Conservation (phyloP, 1,284 basidiomycete species). For the Coniferiporia sulphurascens region DNA sequence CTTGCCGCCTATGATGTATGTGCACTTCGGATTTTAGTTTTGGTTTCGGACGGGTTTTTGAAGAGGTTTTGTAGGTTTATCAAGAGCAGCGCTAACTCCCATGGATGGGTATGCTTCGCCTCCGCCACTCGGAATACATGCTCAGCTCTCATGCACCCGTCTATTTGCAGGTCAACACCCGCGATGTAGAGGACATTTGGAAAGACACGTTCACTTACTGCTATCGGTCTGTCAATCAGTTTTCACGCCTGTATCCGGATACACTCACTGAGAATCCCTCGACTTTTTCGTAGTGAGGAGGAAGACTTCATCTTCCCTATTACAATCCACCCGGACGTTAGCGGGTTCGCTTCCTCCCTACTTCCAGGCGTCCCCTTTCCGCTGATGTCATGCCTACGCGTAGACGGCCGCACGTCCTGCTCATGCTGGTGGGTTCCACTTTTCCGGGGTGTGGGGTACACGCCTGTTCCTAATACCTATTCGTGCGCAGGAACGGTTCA, state of each 20-base stretch:
- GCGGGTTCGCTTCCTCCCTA: conserved; percentile 42
- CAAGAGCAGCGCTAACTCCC: conserved; percentile 59
- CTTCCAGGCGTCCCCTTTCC: not conserved
- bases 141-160: too few species aligned
- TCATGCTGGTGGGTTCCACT: conserved; percentile 55
- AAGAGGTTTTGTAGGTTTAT: conserved; percentile 46
- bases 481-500: conserved; percentile 62
- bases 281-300: conserved; percentile 44
- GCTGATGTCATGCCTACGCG: conserved; percentile 1
- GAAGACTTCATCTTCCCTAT: conserved; percentile 73
- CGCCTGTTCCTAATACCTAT: too few species aligned
- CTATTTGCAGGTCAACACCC: conserved; percentile 50
- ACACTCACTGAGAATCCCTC: not conserved
- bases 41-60: not conserved
- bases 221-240: conserved; percentile 43
- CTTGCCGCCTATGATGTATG: conserved; percentile 66
- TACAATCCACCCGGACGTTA: conserved; percentile 78
- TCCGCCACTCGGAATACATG: not conserved
- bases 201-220: conserved; percentile 71
- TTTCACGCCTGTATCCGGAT: too few species aligned
- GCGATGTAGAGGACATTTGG: conserved; percentile 71
- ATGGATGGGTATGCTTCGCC: conserved; percentile 49
- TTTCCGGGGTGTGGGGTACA: too few species aligned
- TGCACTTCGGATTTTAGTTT: not conserved
- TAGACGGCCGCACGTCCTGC: conserved; percentile 52